Conservation (phyloP, 2,329 filamentous ascomycete species). For the Aspergillus novoparasiticus region DNA sequence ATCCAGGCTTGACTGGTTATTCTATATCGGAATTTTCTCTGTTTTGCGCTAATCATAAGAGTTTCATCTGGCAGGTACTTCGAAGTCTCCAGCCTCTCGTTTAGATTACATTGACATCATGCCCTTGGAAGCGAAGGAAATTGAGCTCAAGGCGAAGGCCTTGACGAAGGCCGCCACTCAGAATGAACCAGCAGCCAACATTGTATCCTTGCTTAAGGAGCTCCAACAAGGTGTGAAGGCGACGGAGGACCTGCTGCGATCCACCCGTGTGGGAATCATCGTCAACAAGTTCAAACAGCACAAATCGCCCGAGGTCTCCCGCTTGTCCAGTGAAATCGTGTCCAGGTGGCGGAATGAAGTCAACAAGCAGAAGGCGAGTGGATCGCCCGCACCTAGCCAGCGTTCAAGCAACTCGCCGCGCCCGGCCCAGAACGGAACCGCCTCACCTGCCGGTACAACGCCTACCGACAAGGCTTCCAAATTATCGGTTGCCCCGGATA, state of each 20-base stretch:
- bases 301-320: conserved; percentile 72
- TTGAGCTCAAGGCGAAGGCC: conserved; percentile 74
- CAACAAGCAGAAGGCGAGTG: conserved; percentile 50
- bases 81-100: background rate
- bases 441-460: conserved; percentile 53
- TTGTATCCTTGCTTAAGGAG: conserved; percentile 73
- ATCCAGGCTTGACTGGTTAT: background rate
- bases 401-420: conserved; percentile 44
- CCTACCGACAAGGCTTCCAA: conserved; percentile 56
- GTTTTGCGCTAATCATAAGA: conserved; percentile 2
- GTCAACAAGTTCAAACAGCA: conserved; percentile 84
- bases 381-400: conserved; percentile 41
- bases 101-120: conserved; percentile 12
- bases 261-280: conserved; percentile 86
- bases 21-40: background rate
- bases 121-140: conserved; percentile 78
- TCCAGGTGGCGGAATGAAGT: conserved; percentile 61
- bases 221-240: conserved; percentile 79
- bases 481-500: conserved; percentile 65
- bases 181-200: conserved; percentile 71
- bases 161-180: conserved; percentile 76
- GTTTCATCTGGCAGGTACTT: conserved; percentile 4
- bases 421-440: conserved; percentile 54
- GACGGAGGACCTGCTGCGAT: conserved; percentile 86
- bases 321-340: conserved; percentile 79